A percentile compares a stretch with the other conserved stretches of the same genome.
These are phyloP conservation scores for Bruguiera parviflora DNA, from an alignment of 345 rosid genomes.

Conservation along the genomic window DNA sequence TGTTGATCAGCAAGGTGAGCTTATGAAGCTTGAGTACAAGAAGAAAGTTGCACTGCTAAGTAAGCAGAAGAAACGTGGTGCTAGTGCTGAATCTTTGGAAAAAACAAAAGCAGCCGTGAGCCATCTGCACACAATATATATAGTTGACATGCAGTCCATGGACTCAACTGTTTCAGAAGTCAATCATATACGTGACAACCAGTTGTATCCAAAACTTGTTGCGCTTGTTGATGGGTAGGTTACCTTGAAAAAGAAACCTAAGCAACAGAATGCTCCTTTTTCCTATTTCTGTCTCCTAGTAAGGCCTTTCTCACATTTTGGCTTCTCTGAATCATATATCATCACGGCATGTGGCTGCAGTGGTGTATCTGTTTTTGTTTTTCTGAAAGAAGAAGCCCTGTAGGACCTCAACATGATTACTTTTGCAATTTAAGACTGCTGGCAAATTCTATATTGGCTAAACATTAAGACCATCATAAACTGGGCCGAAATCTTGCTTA, in stretches of 20 bases:
- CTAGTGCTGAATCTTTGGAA: slow-evolving; percentile 75
- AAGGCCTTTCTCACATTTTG: neutral
- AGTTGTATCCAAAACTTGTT: slow-evolving; percentile 79
- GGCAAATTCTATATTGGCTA: neutral
- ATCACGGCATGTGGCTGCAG: too few species aligned
- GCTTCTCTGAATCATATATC: neutral
- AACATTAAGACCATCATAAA: neutral
- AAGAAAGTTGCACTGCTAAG: slow-evolving; percentile 66
- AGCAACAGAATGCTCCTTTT: neutral
- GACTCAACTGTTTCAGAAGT: slow-evolving; percentile 93
- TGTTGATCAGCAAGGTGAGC: slow-evolving; percentile 76
- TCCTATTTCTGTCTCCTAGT: neutral
- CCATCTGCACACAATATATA: slow-evolving; percentile 85
- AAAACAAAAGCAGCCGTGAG: slow-evolving; percentile 91
- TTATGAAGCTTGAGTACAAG: slow-evolving; percentile 92
- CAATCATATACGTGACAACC: slow-evolving; percentile 76
- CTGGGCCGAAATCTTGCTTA: neutral
- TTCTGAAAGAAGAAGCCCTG: neutral
- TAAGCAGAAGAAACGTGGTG: slow-evolving; percentile 77
- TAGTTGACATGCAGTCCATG: slow-evolving; percentile 98
- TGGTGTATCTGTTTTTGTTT: neutral
- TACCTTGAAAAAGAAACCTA: neutral
- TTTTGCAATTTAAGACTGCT: too few species aligned
- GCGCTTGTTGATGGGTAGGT: slow-evolving; percentile 74
- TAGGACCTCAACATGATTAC: too few species aligned